Base-by-base conservation (phyloP, 2,329 filamentous ascomycete genomes). In the Calonectria hawksworthii region DNA sequence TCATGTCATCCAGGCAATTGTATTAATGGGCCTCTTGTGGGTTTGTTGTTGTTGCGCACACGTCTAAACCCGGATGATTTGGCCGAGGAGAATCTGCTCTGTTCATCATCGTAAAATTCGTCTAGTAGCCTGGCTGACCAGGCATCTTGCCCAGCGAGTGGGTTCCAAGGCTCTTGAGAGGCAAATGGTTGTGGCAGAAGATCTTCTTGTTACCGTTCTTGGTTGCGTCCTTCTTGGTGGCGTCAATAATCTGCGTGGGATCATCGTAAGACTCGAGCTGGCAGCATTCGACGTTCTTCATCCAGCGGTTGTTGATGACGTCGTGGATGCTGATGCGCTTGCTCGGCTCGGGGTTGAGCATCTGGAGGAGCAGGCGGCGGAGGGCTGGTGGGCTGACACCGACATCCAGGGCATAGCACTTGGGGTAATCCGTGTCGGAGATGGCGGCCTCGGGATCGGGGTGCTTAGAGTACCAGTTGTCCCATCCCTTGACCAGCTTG, bases 211-310 rank as follows among this genome's bases (percentile, higher is more conserved):
- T 83, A 13, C 84, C 84, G 72, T 83, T 84, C 71, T 86, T 86
- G 41, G 85, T 86, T 50, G 84, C 83, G 74, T 87, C 86, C 79
- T 89, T 89, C 86, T 92, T 92, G 76, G 89, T 90, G 0, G 90
- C 91, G 78, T 94, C 92, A 74, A 94, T 93, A 30, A 87, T 84
- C 64, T 87, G 87, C n/a, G 87, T 85, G 8, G 90, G 90, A 74
- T 94, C 92, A 38, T 93, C 92, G 82, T 92, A 94, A 74, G 88
- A 90, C 79, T 96, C 94, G 6, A 92, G 85, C 79, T 95, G 93
- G 83, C 95, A 98, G 85, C 95, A 97, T 79, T 96, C 94, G 51
- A 96, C 91, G 68, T 89, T 90, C 86, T 91, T 93, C 80, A 97
- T 87, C 89, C 92, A 95, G n/a, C 93, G 88, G 79, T 94, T 92